phyloP scores from a whole-genome alignment of 1,139 yeast genomes.

The Taphrina populina region DNA sequence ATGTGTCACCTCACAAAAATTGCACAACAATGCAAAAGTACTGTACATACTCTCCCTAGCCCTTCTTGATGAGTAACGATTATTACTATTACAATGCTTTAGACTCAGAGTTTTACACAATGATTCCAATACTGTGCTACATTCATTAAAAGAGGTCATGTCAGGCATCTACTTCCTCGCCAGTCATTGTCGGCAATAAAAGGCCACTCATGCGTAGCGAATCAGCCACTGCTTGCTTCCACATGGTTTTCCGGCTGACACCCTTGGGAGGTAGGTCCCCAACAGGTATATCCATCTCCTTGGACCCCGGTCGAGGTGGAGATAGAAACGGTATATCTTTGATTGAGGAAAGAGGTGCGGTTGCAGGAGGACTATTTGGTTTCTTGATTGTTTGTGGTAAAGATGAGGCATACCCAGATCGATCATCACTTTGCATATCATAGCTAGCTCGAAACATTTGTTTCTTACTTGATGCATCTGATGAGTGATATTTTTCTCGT shows the following conservation, averaged over 20 bases:
- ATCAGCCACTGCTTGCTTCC: slow-evolving; percentile 23
- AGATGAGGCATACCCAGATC: slow-evolving; percentile 18
- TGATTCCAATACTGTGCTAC: no score
- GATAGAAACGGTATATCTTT: slow-evolving; percentile 20
- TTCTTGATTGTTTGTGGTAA: slow-evolving; percentile 12
- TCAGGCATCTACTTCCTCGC: no score
- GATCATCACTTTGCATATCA: background rate
- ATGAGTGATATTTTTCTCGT: slow-evolving; percentile 11
- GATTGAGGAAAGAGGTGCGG: slow-evolving; percentile 18
- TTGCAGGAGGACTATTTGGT: background rate
- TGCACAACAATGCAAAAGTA: no score
- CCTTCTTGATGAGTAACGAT: no score
- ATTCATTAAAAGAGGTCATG: no score
- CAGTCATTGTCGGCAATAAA: slow-evolving; percentile 20
- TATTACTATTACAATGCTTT: no score
- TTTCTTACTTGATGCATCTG: background rate
- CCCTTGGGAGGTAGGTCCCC: slow-evolving; percentile 23
- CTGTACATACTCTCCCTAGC: no score
- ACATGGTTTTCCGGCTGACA: slow-evolving; percentile 6
- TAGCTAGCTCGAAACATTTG: no score
- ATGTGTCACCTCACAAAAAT: no score
- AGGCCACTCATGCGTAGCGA: slow-evolving; percentile 31
- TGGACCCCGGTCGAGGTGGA: background rate
- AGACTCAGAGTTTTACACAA: no score
- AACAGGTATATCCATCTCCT: background rate